Percentiles rank a stretch among this genome's conserved stretches.
These are phyloP conservation scores for Croton laevigatus DNA, from an alignment of 441 rosid genomes.

Conservation along the genomic window DNA sequence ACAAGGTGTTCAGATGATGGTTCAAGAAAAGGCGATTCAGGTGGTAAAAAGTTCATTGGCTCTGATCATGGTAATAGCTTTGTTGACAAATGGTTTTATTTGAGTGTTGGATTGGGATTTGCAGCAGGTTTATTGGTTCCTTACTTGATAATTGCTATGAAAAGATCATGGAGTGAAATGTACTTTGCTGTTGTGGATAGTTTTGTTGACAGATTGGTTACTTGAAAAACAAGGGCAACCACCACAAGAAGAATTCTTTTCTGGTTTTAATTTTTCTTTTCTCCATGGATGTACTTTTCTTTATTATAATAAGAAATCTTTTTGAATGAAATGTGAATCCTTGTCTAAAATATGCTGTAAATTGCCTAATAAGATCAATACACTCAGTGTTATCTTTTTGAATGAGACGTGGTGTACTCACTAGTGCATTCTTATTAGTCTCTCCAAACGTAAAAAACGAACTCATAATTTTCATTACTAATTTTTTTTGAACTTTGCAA, in stretches of 20 bases:
- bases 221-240: background rate
- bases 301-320: background rate
- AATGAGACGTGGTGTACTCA: too few species aligned
- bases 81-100: slow-evolving; percentile 39
- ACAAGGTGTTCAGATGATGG: slow-evolving; percentile 22
- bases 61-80: slow-evolving; percentile 19
- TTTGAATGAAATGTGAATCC: background rate
- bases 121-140: slow-evolving; percentile 38
- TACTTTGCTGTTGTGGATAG: slow-evolving; percentile 37
- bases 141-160: slow-evolving; percentile 14
- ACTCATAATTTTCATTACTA: too few species aligned
- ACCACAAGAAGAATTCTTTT: background rate
- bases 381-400: too few species aligned
- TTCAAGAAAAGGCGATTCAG: slow-evolving; percentile 1
- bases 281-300: background rate
- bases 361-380: too few species aligned
- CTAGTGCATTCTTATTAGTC: too few species aligned
- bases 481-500: too few species aligned
- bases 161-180: slow-evolving; percentile 27
- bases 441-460: too few species aligned
- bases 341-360: too few species aligned
- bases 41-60: slow-evolving; percentile 9
- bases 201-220: slow-evolving; percentile 6
- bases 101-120: slow-evolving; percentile 44
- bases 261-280: background rate